Evolutionary conservation across 176 grass and related monocot species (phyloP), one percentile per base, ranked within the genome.

Genomic region (Tillandsia leiboldiana): DNA sequence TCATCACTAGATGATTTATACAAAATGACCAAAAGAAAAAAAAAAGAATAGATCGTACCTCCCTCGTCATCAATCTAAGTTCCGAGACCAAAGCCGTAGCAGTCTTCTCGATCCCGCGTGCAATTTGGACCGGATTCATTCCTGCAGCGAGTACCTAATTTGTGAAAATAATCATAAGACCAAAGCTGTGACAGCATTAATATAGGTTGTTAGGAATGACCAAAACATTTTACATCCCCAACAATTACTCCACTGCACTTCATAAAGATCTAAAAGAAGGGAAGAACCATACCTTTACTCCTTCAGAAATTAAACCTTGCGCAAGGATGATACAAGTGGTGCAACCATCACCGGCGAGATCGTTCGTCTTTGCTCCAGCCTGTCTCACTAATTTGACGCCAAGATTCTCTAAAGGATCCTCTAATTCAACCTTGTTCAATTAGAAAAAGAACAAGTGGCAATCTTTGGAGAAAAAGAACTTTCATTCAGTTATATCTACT

Each of bases 271-370:
- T 22, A 53, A 52, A 51, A 79, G 17, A 7, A 57, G 12, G 63
- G 23, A 77, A 18, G 15, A 20, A 10, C 28, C 33, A 49, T 82
- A 90, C 92, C 86, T 96, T 96, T 75, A 92, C 81, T 53, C 92
- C 92, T 76, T 96, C 92, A 71, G 92, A 78, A 70, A 96, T 96
- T 58, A 96, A 83, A 56, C 88, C 92, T 72, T 76, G 88, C 73
- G 92, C 83, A 59, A 96, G 92, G 87, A 92, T 84, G 71, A 96
- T 96, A 23, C 86, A 96, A 67, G 88, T 96, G 14, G 92, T 96
- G 78, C 73, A 96, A 17, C 92, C 92, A 85, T 96, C 92, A 53
- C 92, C 92, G 26, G 92, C 86, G 73, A 96, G 70, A 74, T 82
- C 83, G 20, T 92, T 96, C 26, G 86, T 92, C 68, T 62, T 96